A percentile compares a stretch with the other conserved stretches of the same genome.
phyloP scores from a whole-genome alignment of 441 rosid species.

The Mallotus japonicus region DNA sequence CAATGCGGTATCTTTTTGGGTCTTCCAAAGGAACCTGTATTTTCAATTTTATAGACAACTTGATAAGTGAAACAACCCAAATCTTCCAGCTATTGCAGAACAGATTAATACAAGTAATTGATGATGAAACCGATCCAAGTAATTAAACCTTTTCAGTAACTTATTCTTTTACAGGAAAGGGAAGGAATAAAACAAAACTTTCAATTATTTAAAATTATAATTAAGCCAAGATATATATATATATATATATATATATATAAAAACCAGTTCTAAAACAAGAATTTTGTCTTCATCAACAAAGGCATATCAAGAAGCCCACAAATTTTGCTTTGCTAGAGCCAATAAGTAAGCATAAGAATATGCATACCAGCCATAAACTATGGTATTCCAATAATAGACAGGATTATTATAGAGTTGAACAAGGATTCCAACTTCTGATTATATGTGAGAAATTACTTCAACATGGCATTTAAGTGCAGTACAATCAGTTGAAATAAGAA shows the following conservation, averaged over 20 bases:
- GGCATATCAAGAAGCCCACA: neutral
- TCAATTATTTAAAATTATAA: neutral
- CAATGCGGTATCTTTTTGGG: conserved; percentile 86
- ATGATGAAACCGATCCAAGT: neutral
- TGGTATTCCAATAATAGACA: neutral
- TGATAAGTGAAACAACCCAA: neutral
- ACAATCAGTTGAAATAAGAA: neutral
- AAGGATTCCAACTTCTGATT: neutral
- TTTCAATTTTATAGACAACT: conserved; percentile 21
- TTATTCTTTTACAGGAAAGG: neutral
- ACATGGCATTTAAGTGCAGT: neutral
- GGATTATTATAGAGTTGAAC: neutral
- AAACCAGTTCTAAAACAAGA: neutral
- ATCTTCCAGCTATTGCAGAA: neutral
- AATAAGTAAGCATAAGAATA: neutral
- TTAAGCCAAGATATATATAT: neutral
- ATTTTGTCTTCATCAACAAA: neutral
- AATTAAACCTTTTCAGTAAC: neutral
- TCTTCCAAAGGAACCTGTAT: conserved; percentile 80
- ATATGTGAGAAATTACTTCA: neutral
- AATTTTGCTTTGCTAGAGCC: neutral
- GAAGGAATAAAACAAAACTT: neutral
- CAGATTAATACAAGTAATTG: neutral
- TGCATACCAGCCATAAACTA: neutral
- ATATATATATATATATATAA: too few species aligned